Evolutionary conservation across 2,329 filamentous ascomycete species (phyloP).

Genomic region (Epichloe gansuensis): DNA sequence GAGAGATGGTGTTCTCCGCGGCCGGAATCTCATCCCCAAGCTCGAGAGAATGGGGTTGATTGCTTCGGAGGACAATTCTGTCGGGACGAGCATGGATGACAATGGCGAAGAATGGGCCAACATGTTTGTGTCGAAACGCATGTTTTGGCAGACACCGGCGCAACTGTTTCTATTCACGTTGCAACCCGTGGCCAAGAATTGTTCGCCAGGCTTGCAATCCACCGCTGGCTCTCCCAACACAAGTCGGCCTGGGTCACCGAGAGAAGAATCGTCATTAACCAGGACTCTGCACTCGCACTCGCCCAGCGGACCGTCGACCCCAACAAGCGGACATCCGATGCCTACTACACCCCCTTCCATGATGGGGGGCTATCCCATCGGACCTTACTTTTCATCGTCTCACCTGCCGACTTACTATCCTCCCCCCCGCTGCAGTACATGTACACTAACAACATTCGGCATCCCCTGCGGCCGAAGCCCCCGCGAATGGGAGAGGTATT

Average conservation of each 20-base stretch:
- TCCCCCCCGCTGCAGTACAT: conserved; percentile 72
- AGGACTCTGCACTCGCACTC: conserved; percentile 6
- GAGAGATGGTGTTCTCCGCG: conserved; percentile 76
- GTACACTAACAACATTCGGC: conserved; percentile 64
- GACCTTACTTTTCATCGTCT: conserved; percentile 69
- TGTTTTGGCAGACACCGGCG: conserved; percentile 88
- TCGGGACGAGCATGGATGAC: conserved; percentile 52
- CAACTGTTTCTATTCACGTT: conserved; percentile 80
- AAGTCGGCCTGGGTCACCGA: conserved; percentile 16
- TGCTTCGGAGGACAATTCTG: conserved; percentile 58
- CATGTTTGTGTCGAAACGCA: conserved; percentile 69
- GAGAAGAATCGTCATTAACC: not conserved
- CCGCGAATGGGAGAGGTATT: conserved; percentile 84
- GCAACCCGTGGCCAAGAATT: conserved; percentile 36
- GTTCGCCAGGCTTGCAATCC: conserved; percentile 31
- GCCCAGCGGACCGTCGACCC: conserved; percentile 8
- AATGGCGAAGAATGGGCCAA: conserved; percentile 54
- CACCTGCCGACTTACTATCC: conserved; percentile 88
- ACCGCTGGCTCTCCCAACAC: conserved; percentile 32
- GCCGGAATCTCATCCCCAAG: conserved; percentile 73
- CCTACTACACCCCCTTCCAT: conserved; percentile 20
- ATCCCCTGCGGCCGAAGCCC: conserved; percentile 78
- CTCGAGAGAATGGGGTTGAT: conserved; percentile 88
- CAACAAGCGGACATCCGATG: conserved; percentile 12
- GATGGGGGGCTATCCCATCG: conserved; percentile 31